Conservation (phyloP, 805 yeast species). For the Helenozyma rhizophorensis region DNA sequence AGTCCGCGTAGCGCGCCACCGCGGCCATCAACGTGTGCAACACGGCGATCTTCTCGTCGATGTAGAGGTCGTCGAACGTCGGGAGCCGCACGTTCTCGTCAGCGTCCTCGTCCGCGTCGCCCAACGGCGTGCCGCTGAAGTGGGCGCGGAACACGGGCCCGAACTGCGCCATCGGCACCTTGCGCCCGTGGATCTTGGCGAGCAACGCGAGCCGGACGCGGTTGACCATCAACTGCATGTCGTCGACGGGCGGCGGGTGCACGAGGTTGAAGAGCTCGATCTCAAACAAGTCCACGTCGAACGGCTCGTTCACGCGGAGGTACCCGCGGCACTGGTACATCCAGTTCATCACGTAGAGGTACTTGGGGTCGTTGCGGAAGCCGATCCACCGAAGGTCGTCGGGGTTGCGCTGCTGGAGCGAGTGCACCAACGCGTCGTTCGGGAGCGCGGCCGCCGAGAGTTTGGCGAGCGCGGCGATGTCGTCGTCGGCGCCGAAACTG, state of each 20-base stretch:
- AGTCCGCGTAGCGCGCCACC: constrained; percentile 39
- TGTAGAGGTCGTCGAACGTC: constrained; percentile 35
- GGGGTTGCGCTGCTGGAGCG: constrained; percentile 11
- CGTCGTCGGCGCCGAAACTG: constrained; percentile 12
- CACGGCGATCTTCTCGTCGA: constrained; percentile 48
- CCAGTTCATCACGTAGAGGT: constrained; percentile 48
- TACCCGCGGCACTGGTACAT: constrained; percentile 48
- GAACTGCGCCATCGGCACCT: constrained; percentile 25
- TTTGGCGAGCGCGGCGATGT: constrained; percentile 11
- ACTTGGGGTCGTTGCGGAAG: constrained; percentile 16
- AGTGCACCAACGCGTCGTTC: constrained; percentile 12
- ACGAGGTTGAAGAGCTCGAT: constrained; percentile 48
- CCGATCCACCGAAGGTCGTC: constrained; percentile 14
- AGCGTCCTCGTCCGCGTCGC: constrained; percentile 21
- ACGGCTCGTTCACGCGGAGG: constrained; percentile 47
- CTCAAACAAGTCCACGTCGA: constrained; percentile 58
- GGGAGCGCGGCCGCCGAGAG: constrained; percentile 12
- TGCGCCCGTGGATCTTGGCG: constrained; percentile 36
- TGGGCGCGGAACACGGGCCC: constrained; percentile 30
- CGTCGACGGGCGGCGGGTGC: constrained; percentile 30
- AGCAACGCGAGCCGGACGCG: constrained; percentile 42
- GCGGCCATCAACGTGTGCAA: constrained; percentile 41
- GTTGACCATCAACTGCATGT: constrained; percentile 34
- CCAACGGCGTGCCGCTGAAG: constrained; percentile 29
- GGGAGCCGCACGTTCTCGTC: constrained; percentile 17